phyloP scores from a whole-genome alignment of 2,329 filamentous ascomycete species.

The Monosporascus sp. region DNA sequence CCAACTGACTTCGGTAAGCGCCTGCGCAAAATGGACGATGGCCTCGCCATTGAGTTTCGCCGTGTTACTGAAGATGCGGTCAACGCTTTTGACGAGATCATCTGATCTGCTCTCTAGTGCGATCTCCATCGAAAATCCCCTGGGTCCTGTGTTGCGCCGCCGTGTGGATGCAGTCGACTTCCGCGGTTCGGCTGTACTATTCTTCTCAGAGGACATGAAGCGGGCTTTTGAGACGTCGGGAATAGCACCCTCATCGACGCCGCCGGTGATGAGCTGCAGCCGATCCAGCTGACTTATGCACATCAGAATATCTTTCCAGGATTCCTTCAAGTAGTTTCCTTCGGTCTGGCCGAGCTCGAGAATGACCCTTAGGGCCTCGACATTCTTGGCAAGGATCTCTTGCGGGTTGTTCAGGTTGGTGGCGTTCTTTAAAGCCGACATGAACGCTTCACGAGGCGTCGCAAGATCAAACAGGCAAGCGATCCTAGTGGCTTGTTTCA shows the following conservation, averaged over 20 bases:
- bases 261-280: slow-evolving; percentile 89
- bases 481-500: slow-evolving; percentile 89
- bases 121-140: slow-evolving; percentile 69
- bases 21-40: slow-evolving; percentile 90
- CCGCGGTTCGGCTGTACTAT: slow-evolving; percentile 51
- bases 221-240: slow-evolving; percentile 86
- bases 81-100: slow-evolving; percentile 86
- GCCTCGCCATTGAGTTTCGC: slow-evolving; percentile 89
- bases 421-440: slow-evolving; percentile 85
- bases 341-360: slow-evolving; percentile 90
- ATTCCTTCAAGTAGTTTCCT: slow-evolving; percentile 80
- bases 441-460: slow-evolving; percentile 91
- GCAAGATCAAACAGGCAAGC: slow-evolving; percentile 89
- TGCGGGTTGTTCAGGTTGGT: slow-evolving; percentile 94
- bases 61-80: slow-evolving; percentile 95
- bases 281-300: slow-evolving; percentile 95
- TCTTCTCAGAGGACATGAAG: slow-evolving; percentile 56
- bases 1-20: slow-evolving; percentile 94
- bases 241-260: slow-evolving; percentile 86
- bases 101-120: slow-evolving; percentile 89
- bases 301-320: slow-evolving; percentile 93
- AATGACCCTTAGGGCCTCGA: slow-evolving; percentile 87
- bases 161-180: slow-evolving; percentile 60
- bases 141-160: slow-evolving; percentile 51
- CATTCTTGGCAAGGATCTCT: slow-evolving; percentile 92